Base-by-base conservation (phyloP, 192 early-diverging fungal species). In the Endogone sp. region DNA sequence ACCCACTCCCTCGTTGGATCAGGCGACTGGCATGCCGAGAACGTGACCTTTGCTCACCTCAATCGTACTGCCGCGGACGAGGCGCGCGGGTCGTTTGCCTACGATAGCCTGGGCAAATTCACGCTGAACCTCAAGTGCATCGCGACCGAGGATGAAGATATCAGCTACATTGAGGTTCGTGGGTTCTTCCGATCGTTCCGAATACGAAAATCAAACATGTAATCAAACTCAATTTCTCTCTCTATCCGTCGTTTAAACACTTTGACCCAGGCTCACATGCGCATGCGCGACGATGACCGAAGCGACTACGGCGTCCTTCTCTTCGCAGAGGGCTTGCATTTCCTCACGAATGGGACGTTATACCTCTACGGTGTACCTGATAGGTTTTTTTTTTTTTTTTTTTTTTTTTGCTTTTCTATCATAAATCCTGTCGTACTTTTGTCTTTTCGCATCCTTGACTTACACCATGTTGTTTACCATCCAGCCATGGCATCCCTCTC, bases 341-440 rank as follows among this genome's bases (percentile, higher is more conserved):
- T 80, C 63, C 75, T 83, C 44, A 68, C 73, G n/a, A 83, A 85
- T 55, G 84, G 84, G 21, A 72, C 81, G 2, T 59, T 85, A 30
- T 85, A 83, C 54, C 72, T 85, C 64, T 76, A 75, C 70, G 80
- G 71, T 1, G 80, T 76, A 24, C 79, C 81, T 22, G 78, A 79
- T 27, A 71, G 75, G 79, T 84, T 74, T 60, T 70, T 57, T n/a
- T 25, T 2, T 9, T 49, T n/a, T 10, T n/a, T 20, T 10, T 20
- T 28, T 30, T 3, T 27, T 26, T 16, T 69, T 29, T 3, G 26
- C 28, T 9, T 49, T 11, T 62, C 3, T 8, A 24, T 55, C 55
- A 57, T 9, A 26, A 11, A 56, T 20, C 16, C 56, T 20, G 10
- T 2, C 31, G 20, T 16, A 27, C 54, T 16, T 63, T 23, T 37